Conservation (phyloP, 768 basidiomycete species). For the Rhizopogon roseolus region DNA sequence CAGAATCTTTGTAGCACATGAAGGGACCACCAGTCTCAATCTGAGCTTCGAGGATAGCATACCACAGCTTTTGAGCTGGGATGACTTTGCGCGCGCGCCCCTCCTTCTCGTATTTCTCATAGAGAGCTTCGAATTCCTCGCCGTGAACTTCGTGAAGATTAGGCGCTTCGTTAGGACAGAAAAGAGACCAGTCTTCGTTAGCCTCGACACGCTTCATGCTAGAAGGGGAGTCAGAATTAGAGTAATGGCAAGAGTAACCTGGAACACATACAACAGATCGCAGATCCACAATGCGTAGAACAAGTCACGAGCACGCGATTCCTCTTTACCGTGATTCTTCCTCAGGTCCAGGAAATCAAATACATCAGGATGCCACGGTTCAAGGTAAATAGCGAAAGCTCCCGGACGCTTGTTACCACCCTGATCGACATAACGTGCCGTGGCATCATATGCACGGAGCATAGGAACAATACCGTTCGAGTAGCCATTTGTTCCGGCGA, state of each 20-base stretch:
- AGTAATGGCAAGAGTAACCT: too few species aligned
- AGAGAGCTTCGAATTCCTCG: slow-evolving; percentile 84
- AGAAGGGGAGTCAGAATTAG: background rate
- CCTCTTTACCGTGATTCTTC: slow-evolving; percentile 99
- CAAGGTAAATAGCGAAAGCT: slow-evolving; percentile 96
- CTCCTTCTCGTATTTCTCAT: slow-evolving; percentile 84
- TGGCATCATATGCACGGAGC: slow-evolving; percentile 97
- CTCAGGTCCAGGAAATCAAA: slow-evolving; percentile 97
- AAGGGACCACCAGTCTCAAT: slow-evolving; percentile 99
- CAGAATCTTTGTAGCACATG: slow-evolving; percentile 97
- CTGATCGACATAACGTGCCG: slow-evolving; percentile 97
- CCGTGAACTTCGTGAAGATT: slow-evolving; percentile 85
- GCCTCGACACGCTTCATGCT: slow-evolving; percentile 97
- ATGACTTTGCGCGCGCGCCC: slow-evolving; percentile 81
- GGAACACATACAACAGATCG: slow-evolving; percentile 77
- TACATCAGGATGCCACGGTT: slow-evolving; percentile 98
- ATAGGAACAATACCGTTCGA: slow-evolving; percentile 99
- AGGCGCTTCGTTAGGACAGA: slow-evolving; percentile 97
- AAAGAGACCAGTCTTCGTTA: slow-evolving; percentile 88
- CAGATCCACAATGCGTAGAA: slow-evolving; percentile 99
- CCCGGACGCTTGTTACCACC: slow-evolving; percentile 99
- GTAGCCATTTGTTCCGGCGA: slow-evolving; percentile 98
- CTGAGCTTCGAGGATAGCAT: slow-evolving; percentile 93
- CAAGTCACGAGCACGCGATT: slow-evolving; percentile 90
- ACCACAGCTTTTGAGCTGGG: slow-evolving; percentile 98